Percentiles rank a stretch among this genome's conserved stretches.
Conservation (phyloP, 2,329 filamentous ascomycete species). For the Clonostachys solani region DNA sequence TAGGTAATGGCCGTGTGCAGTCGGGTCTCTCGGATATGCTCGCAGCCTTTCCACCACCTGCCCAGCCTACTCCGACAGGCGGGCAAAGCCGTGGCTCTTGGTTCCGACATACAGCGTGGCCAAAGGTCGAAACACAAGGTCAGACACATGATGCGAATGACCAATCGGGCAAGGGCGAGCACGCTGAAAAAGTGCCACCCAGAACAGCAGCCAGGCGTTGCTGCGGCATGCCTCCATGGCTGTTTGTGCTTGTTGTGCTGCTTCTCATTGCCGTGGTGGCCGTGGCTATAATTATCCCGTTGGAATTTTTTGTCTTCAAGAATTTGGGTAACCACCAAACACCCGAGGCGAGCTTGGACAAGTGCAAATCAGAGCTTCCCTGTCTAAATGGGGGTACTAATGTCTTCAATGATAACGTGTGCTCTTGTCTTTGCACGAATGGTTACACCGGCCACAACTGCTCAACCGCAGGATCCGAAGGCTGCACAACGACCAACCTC, state of each 20-base stretch:
- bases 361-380: slow-evolving; percentile 57
- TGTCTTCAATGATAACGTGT: slow-evolving; percentile 62
- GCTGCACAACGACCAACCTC: slow-evolving; percentile 48
- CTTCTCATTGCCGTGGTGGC: slow-evolving; percentile 68
- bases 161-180: slow-evolving; percentile 6
- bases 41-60: slow-evolving; percentile 60
- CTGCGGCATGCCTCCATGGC: slow-evolving; percentile 81
- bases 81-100: slow-evolving; percentile 42
- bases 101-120: slow-evolving; percentile 42
- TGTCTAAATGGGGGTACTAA: slow-evolving; percentile 82
- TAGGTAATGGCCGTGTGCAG: slow-evolving; percentile 36
- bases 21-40: slow-evolving; percentile 61
- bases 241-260: slow-evolving; percentile 62
- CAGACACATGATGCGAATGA: slow-evolving; percentile 1
- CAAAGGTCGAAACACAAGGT: slow-evolving; percentile 23
- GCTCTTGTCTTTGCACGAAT: slow-evolving; percentile 84
- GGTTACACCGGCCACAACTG: slow-evolving; percentile 69
- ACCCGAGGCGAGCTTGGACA: slow-evolving; percentile 28
- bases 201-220: slow-evolving; percentile 51
- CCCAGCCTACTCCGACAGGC: slow-evolving; percentile 34
- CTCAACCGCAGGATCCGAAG: slow-evolving; percentile 36
- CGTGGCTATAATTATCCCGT: slow-evolving; percentile 77
- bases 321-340: slow-evolving; percentile 31
- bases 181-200: slow-evolving; percentile 18
- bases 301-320: slow-evolving; percentile 59